Conservation (phyloP, 2,329 filamentous ascomycete genomes). For the Chrysoporthe deuterocubensis region DNA sequence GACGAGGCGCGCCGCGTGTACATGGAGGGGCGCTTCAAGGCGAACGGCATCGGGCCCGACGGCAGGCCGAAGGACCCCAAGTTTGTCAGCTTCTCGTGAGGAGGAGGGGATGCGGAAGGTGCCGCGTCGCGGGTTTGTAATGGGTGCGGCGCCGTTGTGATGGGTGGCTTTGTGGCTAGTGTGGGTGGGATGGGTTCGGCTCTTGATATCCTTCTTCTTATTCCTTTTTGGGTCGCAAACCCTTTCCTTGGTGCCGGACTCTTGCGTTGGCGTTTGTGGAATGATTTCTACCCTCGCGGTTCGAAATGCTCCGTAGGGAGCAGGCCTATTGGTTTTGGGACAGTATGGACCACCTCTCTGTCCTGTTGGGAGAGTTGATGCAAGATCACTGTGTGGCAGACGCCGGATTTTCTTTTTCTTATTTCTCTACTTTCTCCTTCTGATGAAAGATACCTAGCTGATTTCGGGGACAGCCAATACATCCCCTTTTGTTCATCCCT, state of each 20-base stretch:
- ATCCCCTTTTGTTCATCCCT: neutral
- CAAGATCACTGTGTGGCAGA: slow-evolving; percentile 8
- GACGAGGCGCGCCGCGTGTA: slow-evolving; percentile 88
- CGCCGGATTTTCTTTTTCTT: slow-evolving; percentile 11
- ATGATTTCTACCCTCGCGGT: neutral
- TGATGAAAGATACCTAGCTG: neutral
- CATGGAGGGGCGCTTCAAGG: slow-evolving; percentile 84
- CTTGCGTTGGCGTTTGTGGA: slow-evolving; percentile 22
- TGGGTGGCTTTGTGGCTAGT: neutral
- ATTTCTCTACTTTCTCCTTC: neutral
- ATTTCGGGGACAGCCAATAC: neutral
- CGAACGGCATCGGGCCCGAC: slow-evolving; percentile 86
- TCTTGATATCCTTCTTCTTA: slow-evolving; percentile 1
- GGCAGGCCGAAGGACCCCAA: slow-evolving; percentile 89
- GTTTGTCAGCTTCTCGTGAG: slow-evolving; percentile 86
- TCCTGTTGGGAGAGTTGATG: neutral
- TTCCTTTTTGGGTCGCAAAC: neutral
- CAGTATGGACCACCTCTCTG: neutral
- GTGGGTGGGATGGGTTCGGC: neutral
- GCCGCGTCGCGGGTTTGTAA: too few relatives aligned
- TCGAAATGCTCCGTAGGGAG: neutral
- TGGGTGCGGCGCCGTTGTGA: too few relatives aligned
- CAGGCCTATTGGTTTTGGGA: neutral
- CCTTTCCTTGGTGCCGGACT: neutral
- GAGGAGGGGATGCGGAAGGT: neutral